These are phyloP conservation scores for Lachancea dasiensis DNA, from an alignment of 805 yeast species.

Conservation along the genomic window DNA sequence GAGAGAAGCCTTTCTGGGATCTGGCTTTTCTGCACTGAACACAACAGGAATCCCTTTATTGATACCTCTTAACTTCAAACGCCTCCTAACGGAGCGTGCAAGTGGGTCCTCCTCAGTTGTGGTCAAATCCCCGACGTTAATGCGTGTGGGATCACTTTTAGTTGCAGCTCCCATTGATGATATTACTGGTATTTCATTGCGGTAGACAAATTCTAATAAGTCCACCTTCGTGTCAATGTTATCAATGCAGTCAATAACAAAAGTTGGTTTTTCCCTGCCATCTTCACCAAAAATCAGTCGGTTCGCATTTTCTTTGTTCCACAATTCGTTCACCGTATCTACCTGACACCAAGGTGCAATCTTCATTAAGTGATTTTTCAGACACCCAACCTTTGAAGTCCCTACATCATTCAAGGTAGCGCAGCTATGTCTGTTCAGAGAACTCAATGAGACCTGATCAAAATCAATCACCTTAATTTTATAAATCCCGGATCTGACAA, in stretches of 20 bases:
- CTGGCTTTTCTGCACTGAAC: constrained; percentile 94
- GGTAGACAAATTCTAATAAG: constrained; percentile 64
- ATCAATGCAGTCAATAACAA: constrained; percentile 91
- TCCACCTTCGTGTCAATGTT: constrained; percentile 97
- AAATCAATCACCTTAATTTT: constrained; percentile 79
- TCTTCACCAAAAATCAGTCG: constrained; percentile 46
- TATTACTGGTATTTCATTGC: constrained; percentile 57
- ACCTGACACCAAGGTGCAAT: constrained; percentile 94
- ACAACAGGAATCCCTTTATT: constrained; percentile 74
- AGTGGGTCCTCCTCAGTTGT: constrained; percentile 91
- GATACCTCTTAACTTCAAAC: constrained; percentile 76
- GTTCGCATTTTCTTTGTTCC: constrained; percentile 63
- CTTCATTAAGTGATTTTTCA: constrained; percentile 56
- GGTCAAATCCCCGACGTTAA: constrained; percentile 83
- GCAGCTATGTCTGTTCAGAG: constrained; percentile 90
- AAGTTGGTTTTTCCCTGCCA: constrained; percentile 52
- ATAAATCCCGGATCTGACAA: constrained; percentile 85
- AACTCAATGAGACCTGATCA: constrained; percentile 91
- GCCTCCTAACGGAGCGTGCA: constrained; percentile 79
- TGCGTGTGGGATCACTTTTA: constrained; percentile 89
- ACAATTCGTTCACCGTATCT: constrained; percentile 70
- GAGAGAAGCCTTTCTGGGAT: constrained; percentile 83
- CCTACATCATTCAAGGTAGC: constrained; percentile 94
- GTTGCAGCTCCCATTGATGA: constrained; percentile 98
- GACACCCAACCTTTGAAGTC: constrained; percentile 76